Evolutionary conservation across 2,329 filamentous ascomycete species (phyloP).

Genomic region (Calonectria hongkongensis): DNA sequence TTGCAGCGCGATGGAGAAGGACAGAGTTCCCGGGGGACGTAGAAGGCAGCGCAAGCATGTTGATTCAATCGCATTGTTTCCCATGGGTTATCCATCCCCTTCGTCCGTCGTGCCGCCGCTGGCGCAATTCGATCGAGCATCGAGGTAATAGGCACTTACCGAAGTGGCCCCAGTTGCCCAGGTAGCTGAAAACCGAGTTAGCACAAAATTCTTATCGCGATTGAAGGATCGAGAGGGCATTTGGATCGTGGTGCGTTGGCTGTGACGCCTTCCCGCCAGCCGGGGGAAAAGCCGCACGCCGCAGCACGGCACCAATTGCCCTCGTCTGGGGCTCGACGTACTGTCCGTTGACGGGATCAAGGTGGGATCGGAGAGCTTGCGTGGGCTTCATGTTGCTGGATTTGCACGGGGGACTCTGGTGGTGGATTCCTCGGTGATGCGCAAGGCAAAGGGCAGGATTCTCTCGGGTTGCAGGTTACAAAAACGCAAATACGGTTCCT

Average conservation of each 20-base stretch:
- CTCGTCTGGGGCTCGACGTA: conserved; percentile 54
- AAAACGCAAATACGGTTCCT: conserved; percentile 47
- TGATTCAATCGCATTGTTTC: conserved; percentile 46
- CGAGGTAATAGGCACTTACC: conserved; percentile 73
- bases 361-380: conserved; percentile 59
- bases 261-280: conserved; percentile 29
- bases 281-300: conserved; percentile 59
- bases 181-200: conserved; percentile 72
- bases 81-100: conserved; percentile 45
- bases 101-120: conserved; percentile 50
- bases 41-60: conserved; percentile 8
- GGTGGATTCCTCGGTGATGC: conserved; percentile 53
- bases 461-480: conserved; percentile 52
- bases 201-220: conserved; percentile 41
- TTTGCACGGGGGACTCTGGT: conserved; percentile 50
- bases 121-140: conserved; percentile 47
- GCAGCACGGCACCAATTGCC: conserved; percentile 45
- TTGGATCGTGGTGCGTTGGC: conserved; percentile 31
- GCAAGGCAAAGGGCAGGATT: conserved; percentile 57
- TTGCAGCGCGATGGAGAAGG: neutral
- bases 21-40: conserved; percentile 9
- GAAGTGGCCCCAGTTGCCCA: conserved; percentile 84
- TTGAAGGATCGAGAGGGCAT: conserved; percentile 40
- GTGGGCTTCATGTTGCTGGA: conserved; percentile 64
- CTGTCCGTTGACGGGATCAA: conserved; percentile 61